phyloP scores from a whole-genome alignment of 345 rosid genomes.

The Viola odorata region DNA sequence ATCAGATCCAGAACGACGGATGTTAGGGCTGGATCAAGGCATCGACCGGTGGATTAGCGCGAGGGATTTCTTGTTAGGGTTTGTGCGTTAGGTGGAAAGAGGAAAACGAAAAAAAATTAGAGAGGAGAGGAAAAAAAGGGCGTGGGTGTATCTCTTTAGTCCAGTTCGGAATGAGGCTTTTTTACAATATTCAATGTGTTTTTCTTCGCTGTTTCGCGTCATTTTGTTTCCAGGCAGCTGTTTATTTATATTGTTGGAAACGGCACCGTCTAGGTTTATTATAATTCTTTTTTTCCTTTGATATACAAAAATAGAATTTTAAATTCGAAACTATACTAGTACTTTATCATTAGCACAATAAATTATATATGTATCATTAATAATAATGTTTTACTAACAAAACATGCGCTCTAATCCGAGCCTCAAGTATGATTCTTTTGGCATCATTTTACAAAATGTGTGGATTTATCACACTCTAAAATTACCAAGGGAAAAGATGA shows the following conservation, averaged over 20 bases:
- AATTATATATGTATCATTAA: not conserved
- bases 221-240: conserved; percentile 18
- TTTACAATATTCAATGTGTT: conserved; percentile 21
- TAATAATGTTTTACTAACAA: no score
- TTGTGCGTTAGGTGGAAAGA: conserved; percentile 9
- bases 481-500: no score
- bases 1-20: conserved; percentile 23
- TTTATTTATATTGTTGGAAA: not conserved
- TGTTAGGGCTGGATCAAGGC: conserved; percentile 13
- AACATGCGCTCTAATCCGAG: not conserved
- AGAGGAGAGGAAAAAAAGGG: conserved; percentile 8
- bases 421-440: no score
- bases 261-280: conserved; percentile 19
- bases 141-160: conserved; percentile 9
- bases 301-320: no score
- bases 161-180: conserved; percentile 30
- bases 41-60: conserved; percentile 5
- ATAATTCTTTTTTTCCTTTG: not conserved
- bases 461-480: no score
- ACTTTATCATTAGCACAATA: not conserved
- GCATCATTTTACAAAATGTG: no score
- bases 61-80: conserved; percentile 24
- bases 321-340: not conserved
- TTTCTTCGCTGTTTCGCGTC: conserved; percentile 12
- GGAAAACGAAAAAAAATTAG: conserved; percentile 11